phyloP scores from a whole-genome alignment of 139 green algal genomes.

The Medakamo hakoo region DNA sequence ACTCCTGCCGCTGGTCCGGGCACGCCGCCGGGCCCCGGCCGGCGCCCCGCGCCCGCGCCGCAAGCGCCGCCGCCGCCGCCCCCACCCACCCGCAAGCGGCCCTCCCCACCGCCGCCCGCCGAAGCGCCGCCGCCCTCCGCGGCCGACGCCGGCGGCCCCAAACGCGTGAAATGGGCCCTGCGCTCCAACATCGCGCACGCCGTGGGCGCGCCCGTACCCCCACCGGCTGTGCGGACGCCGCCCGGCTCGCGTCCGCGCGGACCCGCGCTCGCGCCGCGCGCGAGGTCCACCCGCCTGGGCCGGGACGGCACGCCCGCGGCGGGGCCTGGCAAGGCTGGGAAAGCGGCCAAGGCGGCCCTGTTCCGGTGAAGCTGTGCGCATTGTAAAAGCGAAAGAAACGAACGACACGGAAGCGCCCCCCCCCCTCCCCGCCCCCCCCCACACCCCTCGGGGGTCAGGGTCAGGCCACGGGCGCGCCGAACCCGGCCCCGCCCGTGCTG shows the following conservation, averaged over 20 bases:
- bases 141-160: constrained; percentile 8
- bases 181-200: constrained; percentile 41
- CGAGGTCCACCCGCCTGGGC: no score
- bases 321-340: no score
- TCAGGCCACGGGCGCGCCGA: neutral
- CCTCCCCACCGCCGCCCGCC: no score
- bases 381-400: neutral
- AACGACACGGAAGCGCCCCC: constrained; percentile 6
- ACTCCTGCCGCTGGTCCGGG: no score
- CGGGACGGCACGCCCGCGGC: no score
- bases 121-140: no score
- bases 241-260: constrained; percentile 6
- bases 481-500: neutral
- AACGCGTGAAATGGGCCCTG: constrained; percentile 33
- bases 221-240: constrained; percentile 32
- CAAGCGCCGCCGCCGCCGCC: neutral
- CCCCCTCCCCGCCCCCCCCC: no score
- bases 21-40: neutral
- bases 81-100: neutral
- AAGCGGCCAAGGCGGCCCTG: no score
- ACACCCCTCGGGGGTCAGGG: neutral
- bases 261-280: neutral
- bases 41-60: no score
- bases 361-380: neutral
- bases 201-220: constrained; percentile 24